A percentile compares a stretch with the other conserved stretches of the same genome.
Evolutionary conservation across 306 rosid genomes (phyloP).

Genomic region (Hippophae tibetana): DNA sequence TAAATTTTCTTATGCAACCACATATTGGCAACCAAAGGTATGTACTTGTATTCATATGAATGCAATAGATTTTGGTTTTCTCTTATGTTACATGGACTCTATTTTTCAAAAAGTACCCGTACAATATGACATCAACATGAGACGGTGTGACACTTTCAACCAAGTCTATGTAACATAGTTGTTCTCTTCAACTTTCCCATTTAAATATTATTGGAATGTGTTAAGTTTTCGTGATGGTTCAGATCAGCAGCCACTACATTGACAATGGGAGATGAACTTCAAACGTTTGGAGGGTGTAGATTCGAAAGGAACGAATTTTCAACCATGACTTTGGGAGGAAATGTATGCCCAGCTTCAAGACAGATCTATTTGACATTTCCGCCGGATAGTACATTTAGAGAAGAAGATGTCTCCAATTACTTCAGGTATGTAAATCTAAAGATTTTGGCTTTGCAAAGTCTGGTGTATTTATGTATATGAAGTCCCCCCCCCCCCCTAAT

Average conservation of each 20-base stretch:
- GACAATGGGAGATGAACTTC: slow-evolving; percentile 61
- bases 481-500: too few relatives aligned
- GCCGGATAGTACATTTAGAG: slow-evolving; percentile 91
- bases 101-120: too few relatives aligned
- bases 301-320: slow-evolving; percentile 56
- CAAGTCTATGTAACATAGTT: too few relatives aligned
- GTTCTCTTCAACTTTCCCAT: too few relatives aligned
- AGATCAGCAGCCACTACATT: slow-evolving; percentile 50
- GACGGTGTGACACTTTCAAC: too few relatives aligned
- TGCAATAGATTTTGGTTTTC: too few relatives aligned
- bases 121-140: too few relatives aligned
- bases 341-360: slow-evolving; percentile 60
- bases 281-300: slow-evolving; percentile 48
- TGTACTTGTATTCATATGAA: neutral
- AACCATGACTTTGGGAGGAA: slow-evolving; percentile 40
- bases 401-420: slow-evolving; percentile 89
- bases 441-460: slow-evolving; percentile 47
- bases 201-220: neutral
- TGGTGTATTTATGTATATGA: too few relatives aligned
- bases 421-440: slow-evolving; percentile 44
- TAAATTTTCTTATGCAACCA: slow-evolving; percentile 55
- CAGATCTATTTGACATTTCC: slow-evolving; percentile 93
- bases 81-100: too few relatives aligned
- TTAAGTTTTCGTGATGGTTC: slow-evolving; percentile 3
- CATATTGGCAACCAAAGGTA: slow-evolving; percentile 54